These are phyloP conservation scores for Pisolithus thermaeus DNA, from an alignment of 1,284 basidiomycete species.

Conservation along the genomic window DNA sequence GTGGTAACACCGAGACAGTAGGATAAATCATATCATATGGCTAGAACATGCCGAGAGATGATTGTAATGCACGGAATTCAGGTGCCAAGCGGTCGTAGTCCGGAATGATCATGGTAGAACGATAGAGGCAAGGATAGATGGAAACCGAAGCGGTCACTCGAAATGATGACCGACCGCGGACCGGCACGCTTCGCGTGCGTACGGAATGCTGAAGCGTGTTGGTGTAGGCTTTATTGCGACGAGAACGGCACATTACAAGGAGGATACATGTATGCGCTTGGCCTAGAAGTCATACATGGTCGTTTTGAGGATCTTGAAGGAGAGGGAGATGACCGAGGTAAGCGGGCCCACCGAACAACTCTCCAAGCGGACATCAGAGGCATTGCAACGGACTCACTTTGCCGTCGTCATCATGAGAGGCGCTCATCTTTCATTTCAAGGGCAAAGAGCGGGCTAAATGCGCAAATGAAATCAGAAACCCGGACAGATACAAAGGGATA, in stretches of 20 bases:
- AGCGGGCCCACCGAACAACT: slow-evolving; percentile 6
- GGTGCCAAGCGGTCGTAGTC: no score
- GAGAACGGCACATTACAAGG: slow-evolving; percentile 67
- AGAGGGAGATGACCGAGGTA: slow-evolving; percentile 39
- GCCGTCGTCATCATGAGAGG: slow-evolving; percentile 32
- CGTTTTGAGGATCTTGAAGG: slow-evolving; percentile 38
- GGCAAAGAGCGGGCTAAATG: slow-evolving; percentile 12
- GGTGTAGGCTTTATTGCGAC: slow-evolving; percentile 47
- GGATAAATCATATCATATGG: no score
- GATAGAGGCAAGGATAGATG: not conserved
- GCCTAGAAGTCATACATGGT: slow-evolving; percentile 37
- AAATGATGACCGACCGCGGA: slow-evolving; percentile 67
- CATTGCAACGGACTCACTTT: slow-evolving; percentile 32
- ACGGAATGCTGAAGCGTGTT: slow-evolving; percentile 49
- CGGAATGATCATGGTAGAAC: no score
- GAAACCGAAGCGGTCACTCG: slow-evolving; percentile 35
- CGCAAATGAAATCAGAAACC: slow-evolving; percentile 1
- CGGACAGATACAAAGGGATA: not conserved
- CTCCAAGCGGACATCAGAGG: not conserved
- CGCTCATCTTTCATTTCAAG: slow-evolving; percentile 25
- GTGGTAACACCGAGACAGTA: no score
- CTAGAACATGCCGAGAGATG: no score
- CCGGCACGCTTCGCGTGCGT: slow-evolving; percentile 59
- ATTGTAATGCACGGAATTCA: no score
- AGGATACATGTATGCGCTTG: slow-evolving; percentile 47